Base-by-base conservation (phyloP, 352 stramenopile genomes). In the Globisporangium cystogenes region DNA sequence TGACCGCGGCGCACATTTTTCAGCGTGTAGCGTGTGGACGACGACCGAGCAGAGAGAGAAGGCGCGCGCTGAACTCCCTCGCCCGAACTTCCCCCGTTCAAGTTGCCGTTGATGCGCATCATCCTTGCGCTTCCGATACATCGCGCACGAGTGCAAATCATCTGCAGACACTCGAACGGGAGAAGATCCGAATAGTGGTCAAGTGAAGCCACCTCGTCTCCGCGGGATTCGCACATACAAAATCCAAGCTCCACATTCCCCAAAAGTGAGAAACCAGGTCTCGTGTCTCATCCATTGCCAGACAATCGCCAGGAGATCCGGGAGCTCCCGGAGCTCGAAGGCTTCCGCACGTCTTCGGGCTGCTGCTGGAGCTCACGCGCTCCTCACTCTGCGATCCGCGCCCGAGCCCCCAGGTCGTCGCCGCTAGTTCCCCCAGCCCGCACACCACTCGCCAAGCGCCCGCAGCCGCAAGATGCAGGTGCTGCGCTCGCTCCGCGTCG, bases 401-500 rank as follows among this genome's bases (percentile, higher is more conserved):
- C 40, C 3, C n/a, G 40, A 27, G 40, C 23, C 20, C 7, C 5
- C 31, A 18, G 18, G 27, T 50, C 27, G 18, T 8, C 16, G 20
- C 7, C n/a, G n/a, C n/a, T n/a, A n/a, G n/a, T n/a, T n/a, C 33
- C 23, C n/a, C 33, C 21, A 23, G 21, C 39, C 46, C 18, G 18
- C 33, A n/a, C n/a, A n/a, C n/a, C n/a, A n/a, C n/a, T n/a, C 37
- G 21, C 14, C 18, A 49, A 48, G 8, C 48, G 26, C 14, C 18
- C 26, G 7, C 36, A 26, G 10, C 20, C 10, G 15, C 12, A 36
- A 37, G 26, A 63, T 63, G 50, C 52, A 54, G 41, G 44, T 63
- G 41, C 51, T 57, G 26, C 51, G 51, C 21, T 21, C 51, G 23
- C 52, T 63, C 42, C 57, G 43, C 43, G 18, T 48, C 42, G 57